phyloP scores from a whole-genome alignment of 2,329 filamentous ascomycete species.

The Chaetomiaceae sp. region DNA sequence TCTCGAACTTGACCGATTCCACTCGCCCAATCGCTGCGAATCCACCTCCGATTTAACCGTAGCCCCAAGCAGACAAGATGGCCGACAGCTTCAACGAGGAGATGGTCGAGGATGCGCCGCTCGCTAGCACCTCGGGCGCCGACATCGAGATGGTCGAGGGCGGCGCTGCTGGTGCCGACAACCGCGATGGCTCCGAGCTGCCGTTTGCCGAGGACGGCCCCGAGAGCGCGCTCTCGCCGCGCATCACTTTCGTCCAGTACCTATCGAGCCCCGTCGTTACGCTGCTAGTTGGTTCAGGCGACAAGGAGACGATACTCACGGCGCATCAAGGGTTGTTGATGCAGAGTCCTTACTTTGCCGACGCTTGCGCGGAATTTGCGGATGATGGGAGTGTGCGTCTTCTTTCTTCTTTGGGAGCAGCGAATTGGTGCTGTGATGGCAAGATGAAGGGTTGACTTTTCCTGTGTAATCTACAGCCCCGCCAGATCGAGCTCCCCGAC shows the following conservation, averaged over 20 bases:
- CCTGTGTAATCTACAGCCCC: slow-evolving; percentile 41
- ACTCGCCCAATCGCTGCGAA: neutral
- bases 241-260: slow-evolving; percentile 52
- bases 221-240: slow-evolving; percentile 32
- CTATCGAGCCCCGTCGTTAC: slow-evolving; percentile 66
- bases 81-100: slow-evolving; percentile 30
- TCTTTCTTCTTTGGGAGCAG: neutral
- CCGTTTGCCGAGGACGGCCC: slow-evolving; percentile 38
- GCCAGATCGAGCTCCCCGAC: slow-evolving; percentile 62
- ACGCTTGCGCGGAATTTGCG: slow-evolving; percentile 57
- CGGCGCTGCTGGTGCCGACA: slow-evolving; percentile 32
- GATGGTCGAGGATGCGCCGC: slow-evolving; percentile 28
- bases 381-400: slow-evolving; percentile 58
- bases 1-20: neutral
- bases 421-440: neutral
- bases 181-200: slow-evolving; percentile 34
- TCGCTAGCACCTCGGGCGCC: slow-evolving; percentile 8
- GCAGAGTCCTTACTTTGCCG: slow-evolving; percentile 70
- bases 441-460: neutral
- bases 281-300: slow-evolving; percentile 59
- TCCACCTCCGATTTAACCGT: neutral
- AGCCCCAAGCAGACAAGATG: slow-evolving; percentile 16
- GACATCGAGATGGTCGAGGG: slow-evolving; percentile 30
- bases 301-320: slow-evolving; percentile 59
- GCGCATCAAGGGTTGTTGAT: slow-evolving; percentile 75